These are phyloP conservation scores for Pascua guehoae DNA, from an alignment of 1,284 basidiomycete species.

Conservation along the genomic window DNA sequence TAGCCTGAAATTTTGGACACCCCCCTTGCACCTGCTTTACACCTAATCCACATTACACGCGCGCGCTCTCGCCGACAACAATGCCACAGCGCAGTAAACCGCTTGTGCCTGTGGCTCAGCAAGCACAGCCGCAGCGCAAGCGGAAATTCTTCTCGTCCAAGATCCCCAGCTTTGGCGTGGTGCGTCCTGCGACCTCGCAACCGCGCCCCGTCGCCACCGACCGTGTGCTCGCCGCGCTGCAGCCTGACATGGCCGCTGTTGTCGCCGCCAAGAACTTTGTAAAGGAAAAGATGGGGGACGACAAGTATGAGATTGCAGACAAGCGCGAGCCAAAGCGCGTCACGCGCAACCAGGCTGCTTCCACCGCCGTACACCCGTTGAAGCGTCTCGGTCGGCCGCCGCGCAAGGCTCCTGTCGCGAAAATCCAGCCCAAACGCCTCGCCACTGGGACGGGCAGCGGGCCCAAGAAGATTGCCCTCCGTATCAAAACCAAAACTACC, in stretches of 20 bases:
- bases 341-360: conserved; percentile 4
- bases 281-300: conserved; percentile 19
- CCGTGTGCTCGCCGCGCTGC: conserved; percentile 16
- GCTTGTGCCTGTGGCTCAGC: not conserved
- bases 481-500: conserved; percentile 7
- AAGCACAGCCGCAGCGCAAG: conserved; percentile 2
- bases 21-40: no score
- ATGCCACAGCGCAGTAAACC: not conserved
- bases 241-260: conserved; percentile 13
- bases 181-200: conserved; percentile 1
- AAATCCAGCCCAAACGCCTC: conserved; percentile 3
- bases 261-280: conserved; percentile 18
- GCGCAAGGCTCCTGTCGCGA: not conserved
- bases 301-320: conserved; percentile 9
- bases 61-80: no score
- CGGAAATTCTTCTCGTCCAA: conserved; percentile 15
- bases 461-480: conserved; percentile 1
- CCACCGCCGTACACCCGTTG: not conserved
- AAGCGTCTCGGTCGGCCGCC: not conserved
- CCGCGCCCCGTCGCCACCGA: conserved; percentile 12
- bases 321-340: conserved; percentile 1
- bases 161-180: not conserved
- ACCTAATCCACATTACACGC: no score
- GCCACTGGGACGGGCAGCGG: not conserved
- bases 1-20: no score